Evolutionary conservation across 2,329 filamentous ascomycete species (phyloP), one percentile per base, ranked within the genome.

Genomic region (Dothidotthia symphoricarpi): DNA sequence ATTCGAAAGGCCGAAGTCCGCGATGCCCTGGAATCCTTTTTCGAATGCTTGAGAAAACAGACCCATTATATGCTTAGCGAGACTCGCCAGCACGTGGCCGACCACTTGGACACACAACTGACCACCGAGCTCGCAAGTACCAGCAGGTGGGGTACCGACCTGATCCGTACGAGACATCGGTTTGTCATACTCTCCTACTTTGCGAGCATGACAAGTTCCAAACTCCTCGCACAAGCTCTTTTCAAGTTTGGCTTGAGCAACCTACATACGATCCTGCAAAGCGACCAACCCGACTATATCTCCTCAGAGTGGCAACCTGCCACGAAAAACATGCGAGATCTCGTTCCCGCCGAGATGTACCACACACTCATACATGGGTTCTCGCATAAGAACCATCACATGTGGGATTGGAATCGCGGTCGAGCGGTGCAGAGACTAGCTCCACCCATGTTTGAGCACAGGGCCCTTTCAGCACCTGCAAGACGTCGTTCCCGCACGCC

Each of bases 121-220:
- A 5, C 5, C 19, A 9, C 5, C 19, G 19, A 22, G 5, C 19
- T 22, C 9, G 19, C 9, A 17, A 24, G 9, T 22, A 22, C 5
- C 9, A 9, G 19, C 19, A 6, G 5, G 19, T 22, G 19, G 19
- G 19, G 16, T 16, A 13, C 13, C 22, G 31, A 28, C 11, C 29
- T 44, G 14, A 12, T 3, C 10, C 12, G 14, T 13, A 11, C 19
- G 14, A 36, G 41, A 5, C 16, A 16, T 13, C 36, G 14, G 14
- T 44, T 47, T 28, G 25, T 37, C 29, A 19, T 31, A 2, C 30
- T 43, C 13, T 32, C 44, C 11, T 16, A 16, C 11, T 15, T 44
- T 8, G 41, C 41, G 13, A 3, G 31, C 3, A 14, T 15, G 2
- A 41, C 28, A n/a, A 11, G 33, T 6, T 36, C 34, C 24, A 10